Percentiles rank a stretch among this genome's conserved stretches.
Evolutionary conservation across 2,329 filamentous ascomycete genomes (phyloP).

Genomic region (Microdochium trichocladiopsis): DNA sequence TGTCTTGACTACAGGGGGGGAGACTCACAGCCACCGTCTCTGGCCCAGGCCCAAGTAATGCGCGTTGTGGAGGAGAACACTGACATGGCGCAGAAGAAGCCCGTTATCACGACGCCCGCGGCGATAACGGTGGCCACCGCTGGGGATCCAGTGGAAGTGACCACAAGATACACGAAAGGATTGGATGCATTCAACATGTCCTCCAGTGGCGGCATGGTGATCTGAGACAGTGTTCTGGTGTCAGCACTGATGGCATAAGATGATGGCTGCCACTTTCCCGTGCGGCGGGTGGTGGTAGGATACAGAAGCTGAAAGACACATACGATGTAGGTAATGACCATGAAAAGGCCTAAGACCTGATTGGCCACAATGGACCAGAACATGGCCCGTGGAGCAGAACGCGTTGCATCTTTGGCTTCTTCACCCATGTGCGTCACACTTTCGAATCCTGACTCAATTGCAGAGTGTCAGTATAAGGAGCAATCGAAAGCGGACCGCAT

Average conservation of each 20-base stretch:
- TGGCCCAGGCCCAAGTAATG: constrained; percentile 5
- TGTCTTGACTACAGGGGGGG: no score
- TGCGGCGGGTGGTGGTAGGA: no score
- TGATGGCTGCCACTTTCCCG: no score
- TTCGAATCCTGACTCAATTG: constrained; percentile 2
- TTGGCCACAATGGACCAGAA: constrained; percentile 6
- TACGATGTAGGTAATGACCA: constrained; percentile 1
- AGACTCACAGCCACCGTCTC: constrained; percentile 2
- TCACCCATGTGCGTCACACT: constrained; percentile 6
- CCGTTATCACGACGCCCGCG: no score
- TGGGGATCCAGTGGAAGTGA: background rate
- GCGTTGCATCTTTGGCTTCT: constrained; percentile 6
- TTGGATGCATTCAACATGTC: constrained; percentile 2
- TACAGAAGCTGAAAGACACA: background rate
- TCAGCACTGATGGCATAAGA: background rate
- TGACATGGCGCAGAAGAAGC: background rate
- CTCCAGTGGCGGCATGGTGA: constrained; percentile 5
- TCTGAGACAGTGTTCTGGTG: background rate
- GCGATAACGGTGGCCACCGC: constrained; percentile 1
- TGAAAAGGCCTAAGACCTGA: constrained; percentile 2
- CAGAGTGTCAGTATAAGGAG: background rate
- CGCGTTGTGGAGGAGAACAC: constrained; percentile 4
- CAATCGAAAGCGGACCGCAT: no score
- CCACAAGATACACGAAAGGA: constrained; percentile 2
- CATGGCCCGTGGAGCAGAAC: constrained; percentile 2